Conservation (phyloP, 306 rosid genomes). For the Vigna angularis region DNA sequence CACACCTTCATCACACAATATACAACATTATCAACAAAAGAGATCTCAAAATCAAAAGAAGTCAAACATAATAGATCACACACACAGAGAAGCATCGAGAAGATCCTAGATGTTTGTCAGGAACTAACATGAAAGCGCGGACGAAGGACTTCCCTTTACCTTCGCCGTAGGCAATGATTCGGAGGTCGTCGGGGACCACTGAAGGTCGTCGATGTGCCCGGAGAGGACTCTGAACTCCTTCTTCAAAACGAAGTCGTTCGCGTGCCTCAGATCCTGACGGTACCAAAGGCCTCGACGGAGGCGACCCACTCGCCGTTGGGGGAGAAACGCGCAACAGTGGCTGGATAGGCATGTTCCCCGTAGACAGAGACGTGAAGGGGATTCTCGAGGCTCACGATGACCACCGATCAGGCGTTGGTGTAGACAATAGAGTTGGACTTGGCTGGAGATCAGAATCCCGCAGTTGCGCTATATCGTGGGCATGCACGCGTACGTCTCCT, state of each 20-base stretch:
- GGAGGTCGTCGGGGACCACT: too few species aligned
- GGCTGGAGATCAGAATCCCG: conserved; percentile 88
- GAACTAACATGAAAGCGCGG: too few species aligned
- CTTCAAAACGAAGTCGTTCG: conserved; percentile 51
- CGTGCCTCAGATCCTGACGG: conserved; percentile 92
- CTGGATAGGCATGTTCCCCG: conserved; percentile 86
- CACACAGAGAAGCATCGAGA: too few species aligned
- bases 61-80: too few species aligned
- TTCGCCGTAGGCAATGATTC: too few species aligned
- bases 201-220: too few species aligned
- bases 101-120: too few species aligned
- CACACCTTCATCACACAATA: too few species aligned
- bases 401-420: conserved; percentile 87
- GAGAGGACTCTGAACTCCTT: too few species aligned
- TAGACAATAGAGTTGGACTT: conserved; percentile 71
- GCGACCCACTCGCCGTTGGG: too few species aligned
- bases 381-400: conserved; percentile 73
- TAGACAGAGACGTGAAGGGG: conserved; percentile 89
- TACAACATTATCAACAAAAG: not conserved
- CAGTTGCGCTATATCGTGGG: conserved; percentile 89
- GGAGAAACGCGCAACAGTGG: conserved; percentile 88
- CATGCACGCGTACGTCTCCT: conserved; percentile 82
- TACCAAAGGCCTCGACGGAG: conserved; percentile 82
- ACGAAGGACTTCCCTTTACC: too few species aligned
- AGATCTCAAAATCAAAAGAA: too few species aligned